Evolutionary conservation across 768 basidiomycete genomes (phyloP).

Genomic region (Russula sp.): DNA sequence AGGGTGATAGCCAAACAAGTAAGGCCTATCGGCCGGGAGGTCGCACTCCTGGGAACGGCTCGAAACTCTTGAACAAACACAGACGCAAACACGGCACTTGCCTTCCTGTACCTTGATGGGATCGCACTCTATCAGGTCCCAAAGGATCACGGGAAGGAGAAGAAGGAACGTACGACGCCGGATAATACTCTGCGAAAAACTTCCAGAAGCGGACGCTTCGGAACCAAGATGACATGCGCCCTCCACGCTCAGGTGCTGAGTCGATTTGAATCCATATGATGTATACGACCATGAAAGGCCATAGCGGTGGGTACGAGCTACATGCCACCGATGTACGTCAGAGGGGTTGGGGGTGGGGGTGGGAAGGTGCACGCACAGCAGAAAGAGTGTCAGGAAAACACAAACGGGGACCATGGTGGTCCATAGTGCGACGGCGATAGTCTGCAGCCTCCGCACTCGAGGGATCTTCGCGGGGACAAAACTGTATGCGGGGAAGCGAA

Average conservation of each 20-base stretch:
- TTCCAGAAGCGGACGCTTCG: slow-evolving; percentile 67
- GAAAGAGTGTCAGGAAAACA: slow-evolving; percentile 62
- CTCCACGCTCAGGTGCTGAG: slow-evolving; percentile 63
- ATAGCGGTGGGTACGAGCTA: slow-evolving; percentile 84
- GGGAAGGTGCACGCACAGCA: slow-evolving; percentile 54
- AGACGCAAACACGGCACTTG: slow-evolving; percentile 21
- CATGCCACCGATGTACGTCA: background rate
- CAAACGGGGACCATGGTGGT: slow-evolving; percentile 72
- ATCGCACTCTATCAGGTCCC: background rate
- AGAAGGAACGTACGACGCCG: slow-evolving; percentile 63
- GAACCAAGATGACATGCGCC: slow-evolving; percentile 69
- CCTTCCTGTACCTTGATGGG: slow-evolving; percentile 37
- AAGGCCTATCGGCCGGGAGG: slow-evolving; percentile 85
- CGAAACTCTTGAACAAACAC: background rate
- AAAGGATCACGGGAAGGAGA: background rate
- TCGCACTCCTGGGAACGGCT: slow-evolving; percentile 63
- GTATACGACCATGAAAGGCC: slow-evolving; percentile 80
- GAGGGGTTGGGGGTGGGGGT: background rate
- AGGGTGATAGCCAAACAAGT: slow-evolving; percentile 98
- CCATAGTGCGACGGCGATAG: slow-evolving; percentile 83
- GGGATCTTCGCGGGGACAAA: slow-evolving; percentile 88
- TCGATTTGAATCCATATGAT: slow-evolving; percentile 78
- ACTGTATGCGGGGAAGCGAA: slow-evolving; percentile 32
- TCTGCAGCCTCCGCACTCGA: slow-evolving; percentile 80
- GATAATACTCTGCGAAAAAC: slow-evolving; percentile 91